phyloP scores from a whole-genome alignment of 345 rosid genomes.

The Euclidium syriacum region DNA sequence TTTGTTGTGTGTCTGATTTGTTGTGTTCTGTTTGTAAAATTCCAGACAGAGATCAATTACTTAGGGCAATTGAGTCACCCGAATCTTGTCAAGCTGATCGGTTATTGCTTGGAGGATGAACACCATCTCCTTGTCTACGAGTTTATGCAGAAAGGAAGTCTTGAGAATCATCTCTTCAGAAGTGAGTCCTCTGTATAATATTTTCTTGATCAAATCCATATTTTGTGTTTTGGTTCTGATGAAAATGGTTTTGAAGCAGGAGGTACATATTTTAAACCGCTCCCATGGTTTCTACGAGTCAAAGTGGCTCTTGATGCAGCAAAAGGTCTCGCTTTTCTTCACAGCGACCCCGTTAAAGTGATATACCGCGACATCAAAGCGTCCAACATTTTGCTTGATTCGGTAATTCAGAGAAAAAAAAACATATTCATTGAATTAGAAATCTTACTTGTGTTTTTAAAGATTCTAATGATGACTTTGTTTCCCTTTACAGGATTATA shows the following conservation, averaged over 20 bases:
- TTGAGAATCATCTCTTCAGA: conserved; percentile 92
- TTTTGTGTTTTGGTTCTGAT: conserved; percentile 1
- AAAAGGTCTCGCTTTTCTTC: conserved; percentile 89
- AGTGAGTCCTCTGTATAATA: conserved; percentile 44
- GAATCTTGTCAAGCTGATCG: conserved; percentile 80
- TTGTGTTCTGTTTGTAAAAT: not conserved
- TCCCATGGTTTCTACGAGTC: conserved; percentile 80
- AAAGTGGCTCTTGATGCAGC: conserved; percentile 94
- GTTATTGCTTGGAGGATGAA: conserved; percentile 92
- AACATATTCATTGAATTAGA: not conserved
- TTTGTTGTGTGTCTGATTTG: not conserved
- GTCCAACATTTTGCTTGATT: conserved; percentile 77
- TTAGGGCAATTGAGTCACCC: conserved; percentile 80
- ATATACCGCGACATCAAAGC: conserved; percentile 90
- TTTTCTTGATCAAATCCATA: not conserved
- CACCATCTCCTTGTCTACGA: conserved; percentile 91
- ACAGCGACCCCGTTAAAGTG: conserved; percentile 72
- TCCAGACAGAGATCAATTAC: conserved; percentile 84
- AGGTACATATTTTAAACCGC: conserved; percentile 70
- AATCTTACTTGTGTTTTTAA: not conserved
- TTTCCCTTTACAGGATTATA: conserved; percentile 46
- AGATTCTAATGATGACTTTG: not conserved
- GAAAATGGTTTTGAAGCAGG: conserved; percentile 42
- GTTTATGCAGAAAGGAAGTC: conserved; percentile 93
- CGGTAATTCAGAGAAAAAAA: conserved; percentile 35